phyloP scores from a whole-genome alignment of 1,284 basidiomycete genomes.

The Fomitopsis pinicola region DNA sequence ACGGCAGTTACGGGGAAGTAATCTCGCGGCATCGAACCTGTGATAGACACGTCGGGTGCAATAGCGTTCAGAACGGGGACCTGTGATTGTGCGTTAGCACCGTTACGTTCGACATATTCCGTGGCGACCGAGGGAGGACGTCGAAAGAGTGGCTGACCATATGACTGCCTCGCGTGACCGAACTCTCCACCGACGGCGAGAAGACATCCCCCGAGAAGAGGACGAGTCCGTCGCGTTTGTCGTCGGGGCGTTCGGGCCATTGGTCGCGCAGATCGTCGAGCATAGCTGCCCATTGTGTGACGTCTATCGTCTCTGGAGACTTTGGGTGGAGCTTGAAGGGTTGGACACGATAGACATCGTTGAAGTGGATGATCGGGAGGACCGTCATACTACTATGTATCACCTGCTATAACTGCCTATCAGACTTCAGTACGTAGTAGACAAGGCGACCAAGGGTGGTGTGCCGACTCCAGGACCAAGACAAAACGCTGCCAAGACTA shows the following conservation, averaged over 20 bases:
- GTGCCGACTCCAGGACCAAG: too few species aligned
- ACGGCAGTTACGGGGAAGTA: not conserved
- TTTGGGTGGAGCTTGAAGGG: slow-evolving; percentile 59
- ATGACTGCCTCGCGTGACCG: slow-evolving; percentile 87
- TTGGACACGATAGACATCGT: slow-evolving; percentile 74
- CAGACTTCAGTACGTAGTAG: not conserved
- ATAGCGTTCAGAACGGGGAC: slow-evolving; percentile 80
- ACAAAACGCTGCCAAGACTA: too few species aligned
- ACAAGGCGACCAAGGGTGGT: too few species aligned
- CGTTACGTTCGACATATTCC: not conserved
- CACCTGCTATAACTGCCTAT: too few species aligned
- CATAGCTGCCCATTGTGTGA: slow-evolving; percentile 68
- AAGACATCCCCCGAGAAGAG: slow-evolving; percentile 90
- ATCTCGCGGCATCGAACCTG: slow-evolving; percentile 38
- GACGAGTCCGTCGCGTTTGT: slow-evolving; percentile 66
- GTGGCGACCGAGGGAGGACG: not conserved
- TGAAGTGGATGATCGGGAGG: slow-evolving; percentile 54
- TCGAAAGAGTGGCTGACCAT: slow-evolving; percentile 53
- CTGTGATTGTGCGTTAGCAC: slow-evolving; percentile 31
- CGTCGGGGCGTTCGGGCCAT: slow-evolving; percentile 48
- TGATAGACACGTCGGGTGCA: slow-evolving; percentile 62
- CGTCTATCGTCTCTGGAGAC: slow-evolving; percentile 63
- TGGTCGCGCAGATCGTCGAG: slow-evolving; percentile 52
- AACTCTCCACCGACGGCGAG: slow-evolving; percentile 82
- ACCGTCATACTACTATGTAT: slow-evolving; percentile 15